phyloP scores from a whole-genome alignment of 768 basidiomycete species.

The Xerocomus spinulosus region DNA sequence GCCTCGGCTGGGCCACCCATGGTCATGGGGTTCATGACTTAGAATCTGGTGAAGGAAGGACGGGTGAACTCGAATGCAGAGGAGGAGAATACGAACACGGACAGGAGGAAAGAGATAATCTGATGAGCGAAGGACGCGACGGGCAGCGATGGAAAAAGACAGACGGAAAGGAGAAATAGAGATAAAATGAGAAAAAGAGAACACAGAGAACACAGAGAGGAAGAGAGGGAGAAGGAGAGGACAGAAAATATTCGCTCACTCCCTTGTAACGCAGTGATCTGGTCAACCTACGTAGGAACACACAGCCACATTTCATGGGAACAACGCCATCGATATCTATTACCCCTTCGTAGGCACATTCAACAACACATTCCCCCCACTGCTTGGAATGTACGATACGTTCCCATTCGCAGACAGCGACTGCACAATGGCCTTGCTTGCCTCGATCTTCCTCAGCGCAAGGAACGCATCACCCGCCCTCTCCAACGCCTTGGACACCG shows the following conservation, averaged over 20 bases:
- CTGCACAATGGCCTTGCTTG: slow-evolving; percentile 93
- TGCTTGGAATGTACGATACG: slow-evolving; percentile 85
- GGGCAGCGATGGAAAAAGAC: slow-evolving; percentile 33
- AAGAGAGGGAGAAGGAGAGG: slow-evolving; percentile 7
- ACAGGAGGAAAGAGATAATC: slow-evolving; percentile 38
- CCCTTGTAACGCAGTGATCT: slow-evolving; percentile 23
- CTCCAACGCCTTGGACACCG: slow-evolving; percentile 86
- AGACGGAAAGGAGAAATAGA: slow-evolving; percentile 33
- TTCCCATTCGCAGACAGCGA: slow-evolving; percentile 76
- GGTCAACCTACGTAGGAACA: slow-evolving; percentile 10
- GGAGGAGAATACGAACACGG: slow-evolving; percentile 17
- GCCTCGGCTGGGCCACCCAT: slow-evolving; percentile 70
- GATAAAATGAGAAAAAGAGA: slow-evolving; percentile 30
- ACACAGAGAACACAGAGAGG: slow-evolving; percentile 24
- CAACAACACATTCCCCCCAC: slow-evolving; percentile 75
- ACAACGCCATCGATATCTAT: slow-evolving; percentile 1
- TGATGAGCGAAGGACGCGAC: slow-evolving; percentile 36
- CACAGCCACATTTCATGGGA: slow-evolving; percentile 28
- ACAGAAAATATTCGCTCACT: slow-evolving; percentile 16
- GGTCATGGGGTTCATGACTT: slow-evolving; percentile 71
- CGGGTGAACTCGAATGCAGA: not conserved
- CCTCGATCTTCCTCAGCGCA: slow-evolving; percentile 93
- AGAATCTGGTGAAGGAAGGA: slow-evolving; percentile 19
- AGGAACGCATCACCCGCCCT: slow-evolving; percentile 97
- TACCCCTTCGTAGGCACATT: slow-evolving; percentile 61